These are phyloP conservation scores for Candida arabinofermentans DNA, from an alignment of 805 yeast species.

Conservation along the genomic window DNA sequence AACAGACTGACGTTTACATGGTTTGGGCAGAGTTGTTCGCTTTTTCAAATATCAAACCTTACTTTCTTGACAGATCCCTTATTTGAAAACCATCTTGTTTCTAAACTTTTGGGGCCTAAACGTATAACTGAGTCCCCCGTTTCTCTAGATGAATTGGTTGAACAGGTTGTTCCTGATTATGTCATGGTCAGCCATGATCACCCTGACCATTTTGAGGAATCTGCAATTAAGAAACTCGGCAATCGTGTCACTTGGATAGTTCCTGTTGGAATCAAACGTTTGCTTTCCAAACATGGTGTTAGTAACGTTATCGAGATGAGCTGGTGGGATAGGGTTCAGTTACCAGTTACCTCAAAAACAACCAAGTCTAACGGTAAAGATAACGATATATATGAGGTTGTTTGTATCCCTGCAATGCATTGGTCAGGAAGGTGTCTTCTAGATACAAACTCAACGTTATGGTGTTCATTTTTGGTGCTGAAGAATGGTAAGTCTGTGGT, in stretches of 20 bases:
- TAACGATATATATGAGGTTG: slow-evolving; percentile 63
- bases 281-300: slow-evolving; percentile 56
- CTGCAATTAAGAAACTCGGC: slow-evolving; percentile 50
- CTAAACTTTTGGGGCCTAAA: slow-evolving; percentile 70
- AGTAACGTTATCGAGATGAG: slow-evolving; percentile 68
- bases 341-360: slow-evolving; percentile 17
- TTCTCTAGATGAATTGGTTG: slow-evolving; percentile 46
- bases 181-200: slow-evolving; percentile 89
- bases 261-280: slow-evolving; percentile 70
- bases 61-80: slow-evolving; percentile 85
- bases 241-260: slow-evolving; percentile 77
- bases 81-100: slow-evolving; percentile 61
- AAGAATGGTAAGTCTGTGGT: slow-evolving; percentile 66
- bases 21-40: slow-evolving; percentile 90
- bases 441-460: slow-evolving; percentile 76
- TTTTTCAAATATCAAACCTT: slow-evolving; percentile 65
- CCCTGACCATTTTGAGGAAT: slow-evolving; percentile 86
- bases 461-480: slow-evolving; percentile 83
- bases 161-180: slow-evolving; percentile 51
- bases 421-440: slow-evolving; percentile 88
- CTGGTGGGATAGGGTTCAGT: slow-evolving; percentile 81
- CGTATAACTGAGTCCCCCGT: slow-evolving; percentile 80
- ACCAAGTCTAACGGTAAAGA: slow-evolving; percentile 13
- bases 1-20: slow-evolving; percentile 71
- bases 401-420: slow-evolving; percentile 93